Percentiles rank a stretch among this genome's conserved stretches.
phyloP scores from a whole-genome alignment of 176 grass and related monocot genomes.

The Oropetium thomaeum region DNA sequence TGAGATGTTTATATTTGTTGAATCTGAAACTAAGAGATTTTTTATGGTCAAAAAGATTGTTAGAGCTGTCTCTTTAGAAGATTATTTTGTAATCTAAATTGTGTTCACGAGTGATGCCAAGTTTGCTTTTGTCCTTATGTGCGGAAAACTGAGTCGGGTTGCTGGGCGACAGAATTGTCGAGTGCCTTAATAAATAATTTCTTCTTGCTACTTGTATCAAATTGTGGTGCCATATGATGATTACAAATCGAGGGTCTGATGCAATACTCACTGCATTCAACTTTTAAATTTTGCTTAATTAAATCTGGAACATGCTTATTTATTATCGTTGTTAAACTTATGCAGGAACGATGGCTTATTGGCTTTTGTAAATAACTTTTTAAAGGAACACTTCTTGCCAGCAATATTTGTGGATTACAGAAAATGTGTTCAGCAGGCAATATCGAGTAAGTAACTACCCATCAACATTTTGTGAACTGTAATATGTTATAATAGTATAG shows the following conservation, averaged over 20 bases:
- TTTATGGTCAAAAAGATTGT: background rate
- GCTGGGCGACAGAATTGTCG: background rate
- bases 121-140: background rate
- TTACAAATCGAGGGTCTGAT: background rate
- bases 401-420: conserved; percentile 96
- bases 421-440: conserved; percentile 98
- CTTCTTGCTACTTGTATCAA: background rate
- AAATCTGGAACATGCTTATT: conserved; percentile 3
- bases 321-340: conserved; percentile 36
- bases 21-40: background rate
- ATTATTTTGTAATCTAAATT: background rate
- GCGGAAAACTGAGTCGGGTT: background rate
- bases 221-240: background rate
- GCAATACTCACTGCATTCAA: background rate
- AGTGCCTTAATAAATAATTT: background rate
- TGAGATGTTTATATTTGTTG: background rate
- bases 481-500: background rate
- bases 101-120: background rate
- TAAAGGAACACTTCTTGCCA: conserved; percentile 98
- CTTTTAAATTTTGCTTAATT: background rate
- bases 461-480: conserved; percentile 1
- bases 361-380: conserved; percentile 85
- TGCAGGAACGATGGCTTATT: conserved; percentile 93
- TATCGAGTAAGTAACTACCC: conserved; percentile 82
- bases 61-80: background rate